These are phyloP conservation scores for Lathyrus sativus DNA, from an alignment of 306 rosid species.

Conservation along the genomic window DNA sequence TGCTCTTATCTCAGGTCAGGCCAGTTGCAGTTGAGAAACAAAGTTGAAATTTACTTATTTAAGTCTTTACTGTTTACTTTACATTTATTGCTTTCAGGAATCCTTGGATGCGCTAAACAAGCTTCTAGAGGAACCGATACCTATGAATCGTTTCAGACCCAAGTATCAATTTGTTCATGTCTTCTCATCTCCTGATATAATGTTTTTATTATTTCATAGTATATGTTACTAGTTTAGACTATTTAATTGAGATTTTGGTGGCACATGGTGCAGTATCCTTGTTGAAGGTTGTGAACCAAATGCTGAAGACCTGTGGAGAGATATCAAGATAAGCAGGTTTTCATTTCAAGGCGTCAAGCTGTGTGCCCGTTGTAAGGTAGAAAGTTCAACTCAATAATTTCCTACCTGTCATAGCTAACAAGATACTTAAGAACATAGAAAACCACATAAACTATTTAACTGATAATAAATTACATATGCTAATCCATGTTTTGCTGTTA, in stretches of 20 bases:
- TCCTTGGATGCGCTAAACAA: conserved; percentile 73
- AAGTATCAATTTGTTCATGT: conserved; percentile 51
- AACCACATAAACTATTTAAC: too few relatives aligned
- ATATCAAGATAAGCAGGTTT: conserved; percentile 60
- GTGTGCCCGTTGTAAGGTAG: conserved; percentile 89
- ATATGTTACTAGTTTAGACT: conserved; percentile 9
- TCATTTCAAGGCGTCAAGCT: conserved; percentile 78
- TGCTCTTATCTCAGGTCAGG: conserved; percentile 72
- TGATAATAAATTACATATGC: neutral
- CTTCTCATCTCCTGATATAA: conserved; percentile 17
- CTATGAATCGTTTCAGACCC: conserved; percentile 84
- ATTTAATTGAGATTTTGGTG: conserved; percentile 21
- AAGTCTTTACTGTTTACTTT: conserved; percentile 24
- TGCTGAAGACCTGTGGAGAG: conserved; percentile 88
- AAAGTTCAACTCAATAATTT: conserved; percentile 19
- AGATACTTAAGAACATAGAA: conserved; percentile 6
- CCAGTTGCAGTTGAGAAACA: conserved; percentile 32
- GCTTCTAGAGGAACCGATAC: conserved; percentile 63
- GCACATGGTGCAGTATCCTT: conserved; percentile 59
- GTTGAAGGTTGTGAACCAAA: conserved; percentile 75
- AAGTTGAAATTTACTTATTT: conserved; percentile 6
- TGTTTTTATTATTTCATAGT: conserved; percentile 1
- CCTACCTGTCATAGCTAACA: conserved; percentile 14
- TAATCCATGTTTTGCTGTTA: neutral
- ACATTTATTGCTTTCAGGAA: conserved; percentile 56